A percentile compares a stretch with the other conserved stretches of the same genome.
These are phyloP conservation scores for Scedosporium apiospermum DNA, from an alignment of 2,329 filamentous ascomycete species.

Conservation along the genomic window DNA sequence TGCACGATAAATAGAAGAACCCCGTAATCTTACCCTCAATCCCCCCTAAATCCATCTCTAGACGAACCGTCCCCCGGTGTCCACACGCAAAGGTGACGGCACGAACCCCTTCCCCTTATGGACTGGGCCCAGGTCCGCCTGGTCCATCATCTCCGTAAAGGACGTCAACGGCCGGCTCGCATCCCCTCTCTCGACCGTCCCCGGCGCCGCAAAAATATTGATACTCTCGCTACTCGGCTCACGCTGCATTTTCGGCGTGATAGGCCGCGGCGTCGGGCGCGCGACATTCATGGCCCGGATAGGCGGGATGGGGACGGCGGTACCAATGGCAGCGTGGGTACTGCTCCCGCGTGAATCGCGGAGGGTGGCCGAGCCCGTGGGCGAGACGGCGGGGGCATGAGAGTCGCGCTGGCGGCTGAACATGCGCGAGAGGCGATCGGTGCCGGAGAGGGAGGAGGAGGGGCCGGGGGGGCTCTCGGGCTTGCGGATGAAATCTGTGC, in stretches of 20 bases:
- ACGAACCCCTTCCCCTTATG: conserved; percentile 32
- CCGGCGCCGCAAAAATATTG: conserved; percentile 41
- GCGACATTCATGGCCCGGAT: conserved; percentile 28
- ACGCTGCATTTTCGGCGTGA: conserved; percentile 25
- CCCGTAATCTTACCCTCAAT: not conserved
- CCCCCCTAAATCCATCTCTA: not conserved
- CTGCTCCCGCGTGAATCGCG: conserved; percentile 7
- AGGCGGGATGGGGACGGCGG: conserved; percentile 18
- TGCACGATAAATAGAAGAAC: not conserved
- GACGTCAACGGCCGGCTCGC: conserved; percentile 19
- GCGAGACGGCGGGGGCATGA: conserved; percentile 8
- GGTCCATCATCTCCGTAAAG: conserved; percentile 44
- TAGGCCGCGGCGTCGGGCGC: conserved; percentile 11
- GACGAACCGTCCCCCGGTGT: not conserved
- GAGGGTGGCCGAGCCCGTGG: conserved; percentile 7
- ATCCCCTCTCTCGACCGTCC: conserved; percentile 22
- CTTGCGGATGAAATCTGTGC: conserved; percentile 45
- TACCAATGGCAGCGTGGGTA: conserved; percentile 9
- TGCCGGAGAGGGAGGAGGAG: conserved; percentile 7
- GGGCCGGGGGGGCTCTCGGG: conserved; percentile 6
- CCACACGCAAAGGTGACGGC: conserved; percentile 18
- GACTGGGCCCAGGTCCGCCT: conserved; percentile 32
- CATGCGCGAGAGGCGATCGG: conserved; percentile 7
- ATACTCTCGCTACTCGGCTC: conserved; percentile 40
- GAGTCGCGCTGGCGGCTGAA: conserved; percentile 8